These are phyloP conservation scores for Dorcoceras hygrometricum DNA, from an alignment of 257 asterid genomes.

Conservation along the genomic window DNA sequence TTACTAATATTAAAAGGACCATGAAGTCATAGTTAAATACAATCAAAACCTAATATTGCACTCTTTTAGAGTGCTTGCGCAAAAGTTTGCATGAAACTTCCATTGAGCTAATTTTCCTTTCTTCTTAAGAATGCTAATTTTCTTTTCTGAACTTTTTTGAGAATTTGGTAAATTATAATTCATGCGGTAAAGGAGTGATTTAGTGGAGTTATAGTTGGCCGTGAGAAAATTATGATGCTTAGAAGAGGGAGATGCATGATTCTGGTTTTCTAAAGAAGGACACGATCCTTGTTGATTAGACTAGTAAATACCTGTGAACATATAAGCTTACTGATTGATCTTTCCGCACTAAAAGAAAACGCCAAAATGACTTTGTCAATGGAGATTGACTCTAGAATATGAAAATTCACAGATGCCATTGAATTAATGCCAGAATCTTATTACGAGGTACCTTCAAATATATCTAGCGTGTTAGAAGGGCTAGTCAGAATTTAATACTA, in stretches of 20 bases:
- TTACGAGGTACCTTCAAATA: slow-evolving; percentile 6
- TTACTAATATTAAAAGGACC: neutral
- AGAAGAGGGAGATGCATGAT: slow-evolving; percentile 14
- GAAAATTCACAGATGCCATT: neutral
- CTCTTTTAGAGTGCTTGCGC: slow-evolving; percentile 13
- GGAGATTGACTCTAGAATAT: slow-evolving; percentile 5
- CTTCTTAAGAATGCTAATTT: neutral
- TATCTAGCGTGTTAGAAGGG: slow-evolving; percentile 8
- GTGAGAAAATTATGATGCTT: slow-evolving; percentile 15
- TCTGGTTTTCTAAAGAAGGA: slow-evolving; percentile 19
- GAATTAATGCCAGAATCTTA: neutral
- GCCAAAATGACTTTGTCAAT: neutral
- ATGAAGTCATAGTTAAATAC: neutral
- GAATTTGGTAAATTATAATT: neutral
- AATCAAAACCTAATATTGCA: slow-evolving; percentile 4
- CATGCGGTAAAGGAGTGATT: slow-evolving; percentile 15
- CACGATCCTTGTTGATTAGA: slow-evolving; percentile 12
- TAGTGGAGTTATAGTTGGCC: slow-evolving; percentile 14
- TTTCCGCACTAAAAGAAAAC: slow-evolving; percentile 12
- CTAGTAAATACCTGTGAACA: neutral
- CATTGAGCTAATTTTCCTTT: neutral
- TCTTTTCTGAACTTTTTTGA: slow-evolving; percentile 4
- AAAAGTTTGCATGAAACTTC: slow-evolving; percentile 7
- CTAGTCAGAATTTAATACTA: slow-evolving; percentile 6
- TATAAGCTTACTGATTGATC: slow-evolving; percentile 12